phyloP scores from a whole-genome alignment of 2,329 filamentous ascomycete genomes.

The Colletotrichum gloeosporioides region DNA sequence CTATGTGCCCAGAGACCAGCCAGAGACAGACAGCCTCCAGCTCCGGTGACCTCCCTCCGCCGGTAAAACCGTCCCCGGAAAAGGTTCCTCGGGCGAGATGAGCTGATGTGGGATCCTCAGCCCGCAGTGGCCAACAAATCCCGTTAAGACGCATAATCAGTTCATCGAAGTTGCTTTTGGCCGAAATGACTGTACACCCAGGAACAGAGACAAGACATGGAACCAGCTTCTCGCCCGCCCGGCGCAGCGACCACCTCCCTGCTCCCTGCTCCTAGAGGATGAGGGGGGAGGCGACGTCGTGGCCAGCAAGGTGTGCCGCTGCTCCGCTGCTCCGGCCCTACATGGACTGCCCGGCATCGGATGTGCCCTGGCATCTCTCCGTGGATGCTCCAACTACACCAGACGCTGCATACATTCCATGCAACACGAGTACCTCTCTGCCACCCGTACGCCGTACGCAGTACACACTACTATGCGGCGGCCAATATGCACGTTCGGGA shows the following conservation, averaged over 20 bases:
- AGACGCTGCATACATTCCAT: not conserved
- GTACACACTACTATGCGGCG: not conserved
- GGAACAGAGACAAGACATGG: not conserved
- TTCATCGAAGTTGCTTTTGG: constrained; percentile 1
- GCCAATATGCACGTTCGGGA: constrained; percentile 20
- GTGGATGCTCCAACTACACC: not conserved
- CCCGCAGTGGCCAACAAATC: not conserved
- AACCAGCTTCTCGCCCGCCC: not conserved
- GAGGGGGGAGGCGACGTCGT: constrained; percentile 3
- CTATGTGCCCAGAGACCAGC: not conserved
- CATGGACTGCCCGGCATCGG: constrained; percentile 21
- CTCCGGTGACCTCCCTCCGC: not conserved
- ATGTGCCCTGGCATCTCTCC: constrained; percentile 12
- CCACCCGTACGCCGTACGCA: not conserved
- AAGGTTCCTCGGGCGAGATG: not conserved
- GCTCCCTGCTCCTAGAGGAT: not conserved
- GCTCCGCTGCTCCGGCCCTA: constrained; percentile 9
- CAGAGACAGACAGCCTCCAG: not conserved
- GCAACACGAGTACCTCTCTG: not conserved
- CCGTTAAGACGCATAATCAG: constrained; percentile 1
- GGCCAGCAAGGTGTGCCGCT: constrained; percentile 16
- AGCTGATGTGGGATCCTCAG: not conserved
- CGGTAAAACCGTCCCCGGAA: not conserved
- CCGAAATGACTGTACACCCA: not conserved
- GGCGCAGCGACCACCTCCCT: not conserved